Conservation (phyloP, 2,329 filamentous ascomycete genomes). For the Sclerotinia sclerotiorum region DNA sequence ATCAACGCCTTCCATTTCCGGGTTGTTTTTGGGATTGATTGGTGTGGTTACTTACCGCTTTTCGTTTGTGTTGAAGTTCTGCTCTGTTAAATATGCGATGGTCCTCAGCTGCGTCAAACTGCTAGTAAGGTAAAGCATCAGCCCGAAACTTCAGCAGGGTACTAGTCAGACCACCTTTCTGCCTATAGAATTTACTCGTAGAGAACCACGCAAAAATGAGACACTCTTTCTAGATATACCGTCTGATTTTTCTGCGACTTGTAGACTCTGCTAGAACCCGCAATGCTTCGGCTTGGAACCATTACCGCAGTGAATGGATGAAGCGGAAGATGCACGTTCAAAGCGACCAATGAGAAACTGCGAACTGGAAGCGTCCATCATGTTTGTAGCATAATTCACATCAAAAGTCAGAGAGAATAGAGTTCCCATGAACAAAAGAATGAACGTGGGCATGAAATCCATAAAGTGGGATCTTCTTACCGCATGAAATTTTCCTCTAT, state of each 20-base stretch:
- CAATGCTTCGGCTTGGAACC: not conserved
- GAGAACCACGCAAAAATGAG: not conserved
- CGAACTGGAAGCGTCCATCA: not conserved
- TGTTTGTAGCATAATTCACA: not conserved
- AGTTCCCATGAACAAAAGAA: not conserved
- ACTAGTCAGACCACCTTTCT: not conserved
- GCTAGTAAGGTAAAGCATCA: not conserved
- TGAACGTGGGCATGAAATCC: not conserved
- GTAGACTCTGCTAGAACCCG: not conserved
- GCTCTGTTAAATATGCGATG: not conserved
- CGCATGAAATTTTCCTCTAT: not conserved
- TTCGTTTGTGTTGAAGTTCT: not conserved
- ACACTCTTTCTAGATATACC: not conserved
- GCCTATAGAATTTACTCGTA: not conserved
- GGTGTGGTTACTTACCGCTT: not conserved
- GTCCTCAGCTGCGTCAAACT: not conserved
- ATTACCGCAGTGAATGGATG: not conserved
- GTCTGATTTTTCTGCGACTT: not conserved
- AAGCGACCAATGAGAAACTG: not conserved
- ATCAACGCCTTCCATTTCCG: not conserved
- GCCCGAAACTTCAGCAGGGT: not conserved
- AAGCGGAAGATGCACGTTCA: not conserved
- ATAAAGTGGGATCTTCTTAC: not conserved
- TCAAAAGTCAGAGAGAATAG: not conserved
- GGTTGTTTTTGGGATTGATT: not conserved